Evolutionary conservation across 1,284 basidiomycete genomes (phyloP).

Genomic region (Ceratobasidium sp.): DNA sequence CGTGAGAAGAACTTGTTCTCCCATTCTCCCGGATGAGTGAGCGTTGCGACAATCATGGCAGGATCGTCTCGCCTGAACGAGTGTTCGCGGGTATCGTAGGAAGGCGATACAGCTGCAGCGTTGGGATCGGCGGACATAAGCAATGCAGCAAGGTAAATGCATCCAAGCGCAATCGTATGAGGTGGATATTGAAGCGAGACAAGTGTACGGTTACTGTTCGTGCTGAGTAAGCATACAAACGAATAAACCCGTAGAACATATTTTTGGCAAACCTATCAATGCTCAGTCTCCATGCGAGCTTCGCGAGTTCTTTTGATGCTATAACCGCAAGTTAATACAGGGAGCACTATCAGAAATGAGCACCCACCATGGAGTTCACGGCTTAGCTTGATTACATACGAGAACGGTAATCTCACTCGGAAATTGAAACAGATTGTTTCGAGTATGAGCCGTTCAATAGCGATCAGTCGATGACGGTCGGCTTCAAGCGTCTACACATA

Average conservation of each 20-base stretch:
- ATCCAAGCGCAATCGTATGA: slow-evolving; percentile 84
- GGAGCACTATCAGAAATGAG: not conserved
- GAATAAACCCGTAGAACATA: not conserved
- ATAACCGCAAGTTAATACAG: not conserved
- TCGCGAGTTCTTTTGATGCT: slow-evolving; percentile 78
- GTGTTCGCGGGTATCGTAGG: slow-evolving; percentile 51
- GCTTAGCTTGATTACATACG: slow-evolving; percentile 88
- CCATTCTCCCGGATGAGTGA: slow-evolving; percentile 74
- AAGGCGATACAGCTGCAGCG: slow-evolving; percentile 42
- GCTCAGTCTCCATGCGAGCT: slow-evolving; percentile 83
- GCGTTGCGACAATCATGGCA: slow-evolving; percentile 59
- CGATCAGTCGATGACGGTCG: slow-evolving; percentile 82
- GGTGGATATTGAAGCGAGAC: slow-evolving; percentile 88
- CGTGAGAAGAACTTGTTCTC: slow-evolving; percentile 68
- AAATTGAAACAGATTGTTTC: slow-evolving; percentile 98
- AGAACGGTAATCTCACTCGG: slow-evolving; percentile 80
- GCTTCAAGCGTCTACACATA: slow-evolving; percentile 73
- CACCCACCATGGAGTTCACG: slow-evolving; percentile 68
- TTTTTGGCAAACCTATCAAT: slow-evolving; percentile 71
- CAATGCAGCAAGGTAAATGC: slow-evolving; percentile 80
- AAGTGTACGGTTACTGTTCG: slow-evolving; percentile 79
- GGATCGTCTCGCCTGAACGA: slow-evolving; percentile 52
- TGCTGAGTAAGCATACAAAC: not conserved
- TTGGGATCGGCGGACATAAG: slow-evolving; percentile 68
- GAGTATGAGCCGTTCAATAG: slow-evolving; percentile 88